These are phyloP conservation scores for Xanthoconium separans DNA, from an alignment of 1,284 basidiomycete genomes.

Conservation along the genomic window DNA sequence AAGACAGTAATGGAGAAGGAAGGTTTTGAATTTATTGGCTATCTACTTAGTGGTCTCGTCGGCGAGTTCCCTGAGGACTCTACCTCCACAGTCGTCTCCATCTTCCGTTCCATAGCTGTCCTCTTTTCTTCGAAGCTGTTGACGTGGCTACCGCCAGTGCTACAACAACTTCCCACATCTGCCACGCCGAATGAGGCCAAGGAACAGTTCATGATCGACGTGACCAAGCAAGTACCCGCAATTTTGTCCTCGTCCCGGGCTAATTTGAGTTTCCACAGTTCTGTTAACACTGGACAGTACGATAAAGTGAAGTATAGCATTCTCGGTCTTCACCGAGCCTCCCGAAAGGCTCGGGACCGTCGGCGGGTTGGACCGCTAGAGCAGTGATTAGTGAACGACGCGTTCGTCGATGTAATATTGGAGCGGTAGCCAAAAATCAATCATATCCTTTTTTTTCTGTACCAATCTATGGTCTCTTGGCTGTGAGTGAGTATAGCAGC, in stretches of 20 bases:
- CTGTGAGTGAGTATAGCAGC: not conserved
- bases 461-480: not conserved
- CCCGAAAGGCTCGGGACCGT: slow-evolving; percentile 68
- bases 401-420: slow-evolving; percentile 12
- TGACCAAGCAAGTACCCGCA: slow-evolving; percentile 63
- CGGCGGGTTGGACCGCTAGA: slow-evolving; percentile 50
- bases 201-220: slow-evolving; percentile 69
- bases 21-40: slow-evolving; percentile 70
- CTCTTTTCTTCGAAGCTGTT: slow-evolving; percentile 70
- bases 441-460: slow-evolving; percentile 14
- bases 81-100: slow-evolving; percentile 69
- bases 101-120: slow-evolving; percentile 71
- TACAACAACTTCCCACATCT: slow-evolving; percentile 69
- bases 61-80: slow-evolving; percentile 89
- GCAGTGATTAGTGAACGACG: slow-evolving; percentile 21
- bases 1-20: slow-evolving; percentile 69
- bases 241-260: slow-evolving; percentile 10
- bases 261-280: slow-evolving; percentile 39
- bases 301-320: slow-evolving; percentile 82
- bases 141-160: slow-evolving; percentile 68
- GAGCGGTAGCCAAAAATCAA: slow-evolving; percentile 15
- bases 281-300: slow-evolving; percentile 59
- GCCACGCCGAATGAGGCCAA: slow-evolving; percentile 70
- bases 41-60: slow-evolving; percentile 77
- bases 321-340: slow-evolving; percentile 59